These are phyloP conservation scores for Sabuloglossum arenarium DNA, from an alignment of 495 filamentous ascomycete genomes.

Conservation along the genomic window DNA sequence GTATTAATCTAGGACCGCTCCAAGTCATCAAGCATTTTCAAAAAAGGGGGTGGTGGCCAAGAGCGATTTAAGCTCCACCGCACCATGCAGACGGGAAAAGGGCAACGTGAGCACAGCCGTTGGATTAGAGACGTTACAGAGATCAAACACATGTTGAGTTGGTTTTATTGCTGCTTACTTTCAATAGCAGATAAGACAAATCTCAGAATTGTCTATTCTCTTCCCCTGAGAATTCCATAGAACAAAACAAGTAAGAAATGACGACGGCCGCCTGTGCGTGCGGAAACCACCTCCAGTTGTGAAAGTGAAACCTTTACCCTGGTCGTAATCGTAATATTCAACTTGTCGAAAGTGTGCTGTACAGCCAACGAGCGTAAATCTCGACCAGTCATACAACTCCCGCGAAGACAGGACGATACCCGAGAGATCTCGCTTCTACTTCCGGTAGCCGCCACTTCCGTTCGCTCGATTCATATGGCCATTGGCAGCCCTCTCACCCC, in stretches of 20 bases:
- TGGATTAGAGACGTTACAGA: too few relatives aligned
- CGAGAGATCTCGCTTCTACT: neutral
- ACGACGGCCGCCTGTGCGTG: neutral
- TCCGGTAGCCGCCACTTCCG: neutral
- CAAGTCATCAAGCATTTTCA: too few relatives aligned
- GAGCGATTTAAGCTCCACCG: too few relatives aligned
- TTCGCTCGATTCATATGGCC: neutral
- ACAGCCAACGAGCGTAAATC: neutral
- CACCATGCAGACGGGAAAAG: too few relatives aligned
- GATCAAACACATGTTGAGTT: too few relatives aligned
- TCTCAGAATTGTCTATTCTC: too few relatives aligned
- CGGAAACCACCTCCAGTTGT: neutral
- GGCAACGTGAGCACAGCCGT: too few relatives aligned
- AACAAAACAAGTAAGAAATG: neutral
- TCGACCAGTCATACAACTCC: neutral
- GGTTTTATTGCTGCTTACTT: too few relatives aligned
- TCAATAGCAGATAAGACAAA: too few relatives aligned
- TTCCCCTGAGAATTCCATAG: too few relatives aligned
- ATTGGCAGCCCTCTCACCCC: neutral
- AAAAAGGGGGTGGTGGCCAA: too few relatives aligned
- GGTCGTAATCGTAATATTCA: neutral
- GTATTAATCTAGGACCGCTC: too few relatives aligned
- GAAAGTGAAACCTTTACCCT: neutral
- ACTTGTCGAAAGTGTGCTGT: neutral
- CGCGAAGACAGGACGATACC: neutral